A percentile compares a stretch with the other conserved stretches of the same genome.
phyloP scores from a whole-genome alignment of 345 rosid species.

The Sisymbrium irio region DNA sequence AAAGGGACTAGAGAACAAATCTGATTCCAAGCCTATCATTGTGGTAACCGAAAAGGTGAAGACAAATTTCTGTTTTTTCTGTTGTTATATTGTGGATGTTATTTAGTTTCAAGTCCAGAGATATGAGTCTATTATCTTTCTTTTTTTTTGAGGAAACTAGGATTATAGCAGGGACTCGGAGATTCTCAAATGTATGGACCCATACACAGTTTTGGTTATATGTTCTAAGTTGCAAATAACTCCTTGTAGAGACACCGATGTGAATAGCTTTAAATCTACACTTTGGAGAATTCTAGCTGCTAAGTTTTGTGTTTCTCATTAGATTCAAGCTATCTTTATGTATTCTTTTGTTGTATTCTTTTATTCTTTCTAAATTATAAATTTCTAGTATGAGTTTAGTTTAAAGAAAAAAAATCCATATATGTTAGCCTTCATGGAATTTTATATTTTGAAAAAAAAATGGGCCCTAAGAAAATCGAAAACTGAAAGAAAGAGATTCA shows the following conservation, averaged over 20 bases:
- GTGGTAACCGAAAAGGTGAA: conserved; percentile 75
- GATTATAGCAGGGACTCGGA: conserved; percentile 77
- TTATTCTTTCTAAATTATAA: neutral
- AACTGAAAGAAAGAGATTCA: too few species aligned
- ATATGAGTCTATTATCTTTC: neutral
- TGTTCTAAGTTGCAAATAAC: conserved; percentile 60
- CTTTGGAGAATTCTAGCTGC: conserved; percentile 35
- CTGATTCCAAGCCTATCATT: conserved; percentile 49
- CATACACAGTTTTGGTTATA: conserved; percentile 53
- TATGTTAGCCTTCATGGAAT: too few species aligned
- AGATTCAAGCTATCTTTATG: neutral
- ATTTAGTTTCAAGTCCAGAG: conserved; percentile 3
- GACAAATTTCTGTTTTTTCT: neutral
- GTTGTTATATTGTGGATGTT: neutral
- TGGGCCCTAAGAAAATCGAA: too few species aligned
- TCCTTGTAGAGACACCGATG: conserved; percentile 29
- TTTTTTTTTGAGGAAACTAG: conserved; percentile 33
- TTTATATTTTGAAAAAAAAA: too few species aligned
- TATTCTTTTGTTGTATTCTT: neutral
- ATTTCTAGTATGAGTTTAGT: neutral
- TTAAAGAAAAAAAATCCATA: neutral
- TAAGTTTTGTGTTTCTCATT: conserved; percentile 24
- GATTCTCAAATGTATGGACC: conserved; percentile 48
- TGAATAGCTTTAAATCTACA: conserved; percentile 41
- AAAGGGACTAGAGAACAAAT: conserved; percentile 46